phyloP scores from a whole-genome alignment of 805 yeast genomes.

The Candida easanensis region DNA sequence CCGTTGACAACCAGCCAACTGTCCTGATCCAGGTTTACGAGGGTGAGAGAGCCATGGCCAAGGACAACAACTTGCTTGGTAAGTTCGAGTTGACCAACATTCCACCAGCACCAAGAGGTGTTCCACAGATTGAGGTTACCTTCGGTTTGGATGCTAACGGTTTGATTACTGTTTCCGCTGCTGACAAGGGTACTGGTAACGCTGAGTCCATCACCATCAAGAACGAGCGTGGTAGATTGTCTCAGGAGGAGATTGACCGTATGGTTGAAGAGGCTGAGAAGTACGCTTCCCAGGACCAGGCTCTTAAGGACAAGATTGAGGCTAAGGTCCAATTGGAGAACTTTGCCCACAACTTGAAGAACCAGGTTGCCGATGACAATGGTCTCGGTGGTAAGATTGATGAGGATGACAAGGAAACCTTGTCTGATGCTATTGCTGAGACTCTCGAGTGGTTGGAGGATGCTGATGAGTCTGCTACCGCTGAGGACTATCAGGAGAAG shows the following conservation, averaged over 20 bases:
- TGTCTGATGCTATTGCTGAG: constrained; percentile 84
- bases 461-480: constrained; percentile 78
- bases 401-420: constrained; percentile 88
- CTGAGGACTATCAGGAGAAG: constrained; percentile 93
- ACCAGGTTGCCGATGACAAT: constrained; percentile 53
- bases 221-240: constrained; percentile 91
- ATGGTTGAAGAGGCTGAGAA: constrained; percentile 98
- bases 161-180: constrained; percentile 79
- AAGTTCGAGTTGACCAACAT: constrained; percentile 83
- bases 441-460: constrained; percentile 86
- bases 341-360: constrained; percentile 80
- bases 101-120: constrained; percentile 92
- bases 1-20: constrained; percentile 94
- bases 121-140: constrained; percentile 88
- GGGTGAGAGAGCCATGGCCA: constrained; percentile 95
- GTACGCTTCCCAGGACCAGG: constrained; percentile 87
- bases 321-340: constrained; percentile 86
- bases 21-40: constrained; percentile 91
- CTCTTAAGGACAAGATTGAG: constrained; percentile 79
- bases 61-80: constrained; percentile 88
- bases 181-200: constrained; percentile 94
- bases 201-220: constrained; percentile 87
- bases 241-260: constrained; percentile 92
- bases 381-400: constrained; percentile 76
- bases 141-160: constrained; percentile 86